Base-by-base conservation (phyloP, 331 rosid genomes). In the Malus hybrid region DNA sequence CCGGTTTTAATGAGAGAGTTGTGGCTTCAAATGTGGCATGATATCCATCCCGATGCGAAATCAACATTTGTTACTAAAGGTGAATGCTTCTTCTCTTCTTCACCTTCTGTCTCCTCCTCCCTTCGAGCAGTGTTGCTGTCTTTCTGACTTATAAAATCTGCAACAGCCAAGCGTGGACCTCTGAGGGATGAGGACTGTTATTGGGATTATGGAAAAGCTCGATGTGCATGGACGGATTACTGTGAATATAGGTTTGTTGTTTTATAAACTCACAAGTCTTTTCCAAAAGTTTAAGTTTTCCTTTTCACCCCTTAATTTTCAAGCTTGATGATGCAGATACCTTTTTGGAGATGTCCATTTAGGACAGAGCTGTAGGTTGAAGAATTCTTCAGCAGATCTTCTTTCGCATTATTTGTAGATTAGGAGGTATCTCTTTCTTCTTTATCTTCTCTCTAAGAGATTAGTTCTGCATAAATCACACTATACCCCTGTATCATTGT, bases 181-280 rank as follows among this genome's bases (percentile, higher is more conserved):
- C 66, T 94, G 81, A 92, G 99, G 82, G 79, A 92, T 22, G 97
- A 90, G 13, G 96, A 94, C 80, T 94, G 99, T 87, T 94, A 89
- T 75, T 94, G 99, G 99, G 99, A 94, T 89, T 94, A 94, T 80
- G 99, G 96, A 63, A 94, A 92, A 82, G 99, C 99, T 78, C 97
- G 99, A 50, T 94, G 99, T 86, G 93, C 97, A 36, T 94, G 93
- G 97, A 69, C 97, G 2, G 97, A 92, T 29, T 85, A 94, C 82
- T 94, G 99, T 84, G 99, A 92, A 90, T 94, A 94, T 76, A 92
- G 99, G 99, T 94, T 69, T 50, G 78, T 81, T 81, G 56, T 28
- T 24, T 1, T 18, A 10, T 4, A 39, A 24, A 56, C 20, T 63
- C 10, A 19, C 32, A 39, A 39, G 19, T 57, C 33, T 52, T 12